Evolutionary conservation across 1,284 basidiomycete genomes (phyloP), one percentile per base, ranked within the genome.

Genomic region (Erythrobasidium hasegawianum): DNA sequence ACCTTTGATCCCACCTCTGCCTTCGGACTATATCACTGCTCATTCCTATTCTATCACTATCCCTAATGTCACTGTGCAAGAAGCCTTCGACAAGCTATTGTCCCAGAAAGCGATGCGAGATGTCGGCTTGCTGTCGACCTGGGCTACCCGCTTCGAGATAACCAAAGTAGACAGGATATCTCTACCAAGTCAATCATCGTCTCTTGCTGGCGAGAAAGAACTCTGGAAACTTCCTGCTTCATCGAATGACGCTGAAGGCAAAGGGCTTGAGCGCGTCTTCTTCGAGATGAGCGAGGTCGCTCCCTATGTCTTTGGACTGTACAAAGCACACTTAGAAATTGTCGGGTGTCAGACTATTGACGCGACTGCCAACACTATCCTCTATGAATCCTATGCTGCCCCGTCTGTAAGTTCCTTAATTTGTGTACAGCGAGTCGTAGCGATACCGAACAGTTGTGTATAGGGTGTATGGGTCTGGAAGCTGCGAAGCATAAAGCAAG

Each of bases 241-340:
- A 7, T 5, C 14, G 14, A 8, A 47, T 18, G 43, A 24, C 5
- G 4, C 8, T 16, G 14, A 7, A 7, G 43, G n/a, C 4, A 47
- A 47, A 24, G 16, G n/a, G 43, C n/a, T 47, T 4, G 43, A 47
- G 43, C 43, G 43, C n/a, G 43, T 47, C 43, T 47, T 47, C 43
- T 47, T 47, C 43, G 43, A 47, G 43, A 47, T 47, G 43, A 7
- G 7, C n/a, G 43, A 47, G 14, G 43, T 47, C 43, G 43, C 43
- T n/a, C 43, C 43, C n/a, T 47, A 47, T 16, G n/a, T 47, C 43
- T 47, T 47, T 24, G 43, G 43, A 47, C 14, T 47, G 43, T 47
- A 47, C 14, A 47, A 47, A 24, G 43, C 43, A 24, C 43, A 47
- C 22, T 24, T 47, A 14, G n/a, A 47, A 8, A 47, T 47, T 24